Conservation (phyloP, 2,329 filamentous ascomycete genomes). For the Trichophyton mentagrophytes region DNA sequence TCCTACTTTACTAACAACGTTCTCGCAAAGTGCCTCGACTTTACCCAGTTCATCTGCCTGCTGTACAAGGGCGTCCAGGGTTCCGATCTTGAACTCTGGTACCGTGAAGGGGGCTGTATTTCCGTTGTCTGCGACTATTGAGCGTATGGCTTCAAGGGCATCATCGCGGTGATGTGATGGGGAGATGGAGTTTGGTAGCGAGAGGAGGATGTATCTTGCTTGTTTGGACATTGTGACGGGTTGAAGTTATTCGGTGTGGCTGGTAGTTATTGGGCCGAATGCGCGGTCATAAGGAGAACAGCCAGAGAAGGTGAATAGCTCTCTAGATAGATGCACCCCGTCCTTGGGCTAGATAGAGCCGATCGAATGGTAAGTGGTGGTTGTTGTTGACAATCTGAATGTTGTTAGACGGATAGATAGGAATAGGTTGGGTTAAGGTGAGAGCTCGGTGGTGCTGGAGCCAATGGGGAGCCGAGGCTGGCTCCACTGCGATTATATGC, state of each 20-base stretch:
- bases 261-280: background rate
- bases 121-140: conserved; percentile 61
- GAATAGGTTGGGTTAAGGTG: background rate
- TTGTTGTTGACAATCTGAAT: background rate
- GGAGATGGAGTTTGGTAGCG: conserved; percentile 76
- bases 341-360: background rate
- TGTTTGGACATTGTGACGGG: conserved; percentile 29
- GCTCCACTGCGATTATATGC: background rate
- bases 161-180: conserved; percentile 69
- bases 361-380: background rate
- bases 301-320: background rate
- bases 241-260: background rate
- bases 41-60: conserved; percentile 92
- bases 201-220: conserved; percentile 70
- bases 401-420: background rate
- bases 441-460: background rate
- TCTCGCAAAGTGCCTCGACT: conserved; percentile 66
- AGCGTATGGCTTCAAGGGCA: conserved; percentile 61
- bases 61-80: conserved; percentile 84
- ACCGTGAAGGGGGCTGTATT: conserved; percentile 65
- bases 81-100: conserved; percentile 95
- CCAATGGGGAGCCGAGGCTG: background rate
- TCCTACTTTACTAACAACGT: conserved; percentile 73
- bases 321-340: background rate
- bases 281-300: background rate